These are phyloP conservation scores for Thelonectria olida DNA, from an alignment of 2,329 filamentous ascomycete species.

Conservation along the genomic window DNA sequence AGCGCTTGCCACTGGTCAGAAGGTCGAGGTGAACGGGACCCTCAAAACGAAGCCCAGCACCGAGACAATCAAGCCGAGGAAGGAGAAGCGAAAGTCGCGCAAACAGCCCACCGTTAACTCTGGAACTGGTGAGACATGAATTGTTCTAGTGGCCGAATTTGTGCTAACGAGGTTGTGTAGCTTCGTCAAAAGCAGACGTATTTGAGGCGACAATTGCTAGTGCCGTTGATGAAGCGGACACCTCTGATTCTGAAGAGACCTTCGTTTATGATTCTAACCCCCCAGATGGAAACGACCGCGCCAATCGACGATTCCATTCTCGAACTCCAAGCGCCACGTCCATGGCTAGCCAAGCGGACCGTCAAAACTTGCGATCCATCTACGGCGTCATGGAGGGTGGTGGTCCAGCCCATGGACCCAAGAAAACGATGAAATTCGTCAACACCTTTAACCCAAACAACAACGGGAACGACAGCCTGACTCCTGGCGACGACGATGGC, in stretches of 20 bases:
- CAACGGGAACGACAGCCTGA: constrained; percentile 60
- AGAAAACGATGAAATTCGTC: constrained; percentile 97
- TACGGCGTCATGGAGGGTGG: constrained; percentile 72
- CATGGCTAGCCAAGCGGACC: constrained; percentile 74
- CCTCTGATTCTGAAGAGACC: constrained; percentile 96
- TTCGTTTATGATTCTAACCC: constrained; percentile 99
- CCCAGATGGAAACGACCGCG: constrained; percentile 68
- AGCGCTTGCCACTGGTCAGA: constrained; percentile 72
- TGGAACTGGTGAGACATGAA: constrained; percentile 68
- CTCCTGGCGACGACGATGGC: constrained; percentile 72
- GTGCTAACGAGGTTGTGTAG: constrained; percentile 25
- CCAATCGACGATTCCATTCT: constrained; percentile 83
- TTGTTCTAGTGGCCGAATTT: constrained; percentile 21
- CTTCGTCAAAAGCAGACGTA: constrained; percentile 86
- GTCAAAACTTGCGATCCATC: constrained; percentile 69
- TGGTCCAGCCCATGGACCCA: constrained; percentile 56
- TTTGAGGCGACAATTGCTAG: constrained; percentile 97
- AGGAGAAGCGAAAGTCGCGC: constrained; percentile 82
- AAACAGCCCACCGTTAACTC: constrained; percentile 78
- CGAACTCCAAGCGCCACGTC: constrained; percentile 95
- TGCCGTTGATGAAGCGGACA: constrained; percentile 94
- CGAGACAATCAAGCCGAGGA: constrained; percentile 95
- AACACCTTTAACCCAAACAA: constrained; percentile 72
- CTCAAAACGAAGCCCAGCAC: constrained; percentile 87
- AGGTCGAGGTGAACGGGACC: constrained; percentile 73